These are phyloP conservation scores for Boletellus ananas DNA, from an alignment of 768 basidiomycete genomes.

Conservation along the genomic window DNA sequence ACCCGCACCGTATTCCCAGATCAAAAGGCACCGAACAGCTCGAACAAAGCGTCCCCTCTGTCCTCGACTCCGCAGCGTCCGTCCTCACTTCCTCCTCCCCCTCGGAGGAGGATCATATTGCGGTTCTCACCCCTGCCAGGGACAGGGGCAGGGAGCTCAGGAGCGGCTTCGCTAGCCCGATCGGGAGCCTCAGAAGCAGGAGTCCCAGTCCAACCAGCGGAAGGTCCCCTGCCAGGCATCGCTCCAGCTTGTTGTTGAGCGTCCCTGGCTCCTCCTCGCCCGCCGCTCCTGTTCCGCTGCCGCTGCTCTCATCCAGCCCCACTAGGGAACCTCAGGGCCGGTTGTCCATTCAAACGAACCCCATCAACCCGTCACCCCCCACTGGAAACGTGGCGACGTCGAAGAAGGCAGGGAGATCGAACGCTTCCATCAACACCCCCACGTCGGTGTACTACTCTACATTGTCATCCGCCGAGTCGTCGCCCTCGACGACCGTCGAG, in stretches of 20 bases:
- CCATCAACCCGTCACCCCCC: conserved; percentile 7
- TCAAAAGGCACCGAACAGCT: conserved; percentile 70
- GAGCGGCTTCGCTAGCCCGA: conserved; percentile 65
- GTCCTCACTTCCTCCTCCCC: conserved; percentile 49
- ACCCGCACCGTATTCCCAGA: conserved; percentile 73
- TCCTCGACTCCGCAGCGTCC: conserved; percentile 78
- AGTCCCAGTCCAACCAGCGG: conserved; percentile 58
- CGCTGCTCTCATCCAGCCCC: conserved; percentile 29
- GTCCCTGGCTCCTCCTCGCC: conserved; percentile 39
- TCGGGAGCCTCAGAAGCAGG: conserved; percentile 57
- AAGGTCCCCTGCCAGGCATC: conserved; percentile 33
- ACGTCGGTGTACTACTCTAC: conserved; percentile 49
- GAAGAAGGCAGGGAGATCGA: conserved; percentile 16
- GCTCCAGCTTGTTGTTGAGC: conserved; percentile 46
- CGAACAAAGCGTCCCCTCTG: conserved; percentile 79
- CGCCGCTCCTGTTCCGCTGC: conserved; percentile 14
- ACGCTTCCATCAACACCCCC: conserved; percentile 39
- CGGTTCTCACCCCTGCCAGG: conserved; percentile 55
- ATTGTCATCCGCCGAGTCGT: conserved; percentile 35
- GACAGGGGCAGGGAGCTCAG: conserved; percentile 31
- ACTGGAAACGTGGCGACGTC: not conserved
- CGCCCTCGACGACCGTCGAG: conserved; percentile 36
- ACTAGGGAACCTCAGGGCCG: conserved; percentile 16
- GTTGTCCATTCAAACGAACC: conserved; percentile 25
- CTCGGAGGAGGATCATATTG: conserved; percentile 53